phyloP scores from a whole-genome alignment of 2,329 filamentous ascomycete species.

The Xylaria sp. region DNA sequence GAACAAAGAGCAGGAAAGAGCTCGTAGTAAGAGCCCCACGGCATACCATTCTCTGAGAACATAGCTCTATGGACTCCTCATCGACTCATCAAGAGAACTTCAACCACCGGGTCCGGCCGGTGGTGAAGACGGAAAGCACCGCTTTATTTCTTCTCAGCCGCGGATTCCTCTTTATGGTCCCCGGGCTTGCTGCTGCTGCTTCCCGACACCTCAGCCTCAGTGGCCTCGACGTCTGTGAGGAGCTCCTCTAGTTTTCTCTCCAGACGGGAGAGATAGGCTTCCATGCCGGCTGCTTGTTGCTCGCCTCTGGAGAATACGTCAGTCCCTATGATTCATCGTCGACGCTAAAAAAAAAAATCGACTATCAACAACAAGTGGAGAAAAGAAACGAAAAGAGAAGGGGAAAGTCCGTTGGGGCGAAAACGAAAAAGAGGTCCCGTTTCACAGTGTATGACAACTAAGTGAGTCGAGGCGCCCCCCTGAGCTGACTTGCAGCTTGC shows the following conservation, averaged over 20 bases:
- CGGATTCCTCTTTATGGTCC: background rate
- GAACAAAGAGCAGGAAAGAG: too few relatives aligned
- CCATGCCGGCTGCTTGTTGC: conserved; percentile 31
- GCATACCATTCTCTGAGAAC: too few relatives aligned
- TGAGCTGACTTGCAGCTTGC: background rate
- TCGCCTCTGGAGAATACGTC: conserved; percentile 27
- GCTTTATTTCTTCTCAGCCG: conserved; percentile 6
- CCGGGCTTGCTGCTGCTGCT: background rate
- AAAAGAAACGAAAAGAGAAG: too few relatives aligned
- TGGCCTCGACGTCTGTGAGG: conserved; percentile 29
- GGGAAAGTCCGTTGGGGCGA: too few relatives aligned
- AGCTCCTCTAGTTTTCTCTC: conserved; percentile 33
- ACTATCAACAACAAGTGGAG: too few relatives aligned
- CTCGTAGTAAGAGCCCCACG: too few relatives aligned
- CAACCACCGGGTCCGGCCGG: background rate
- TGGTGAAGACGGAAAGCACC: background rate
- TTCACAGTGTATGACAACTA: too few relatives aligned
- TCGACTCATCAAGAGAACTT: background rate
- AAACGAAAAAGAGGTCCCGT: too few relatives aligned
- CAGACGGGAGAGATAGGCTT: conserved; percentile 30
- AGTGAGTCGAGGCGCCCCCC: background rate
- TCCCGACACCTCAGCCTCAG: background rate
- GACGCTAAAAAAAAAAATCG: too few relatives aligned
- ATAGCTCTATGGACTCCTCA: background rate
- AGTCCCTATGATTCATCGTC: background rate